Evolutionary conservation across 441 rosid genomes (phyloP), one percentile per base, ranked within the genome.

Genomic region (Mallotus repandus): DNA sequence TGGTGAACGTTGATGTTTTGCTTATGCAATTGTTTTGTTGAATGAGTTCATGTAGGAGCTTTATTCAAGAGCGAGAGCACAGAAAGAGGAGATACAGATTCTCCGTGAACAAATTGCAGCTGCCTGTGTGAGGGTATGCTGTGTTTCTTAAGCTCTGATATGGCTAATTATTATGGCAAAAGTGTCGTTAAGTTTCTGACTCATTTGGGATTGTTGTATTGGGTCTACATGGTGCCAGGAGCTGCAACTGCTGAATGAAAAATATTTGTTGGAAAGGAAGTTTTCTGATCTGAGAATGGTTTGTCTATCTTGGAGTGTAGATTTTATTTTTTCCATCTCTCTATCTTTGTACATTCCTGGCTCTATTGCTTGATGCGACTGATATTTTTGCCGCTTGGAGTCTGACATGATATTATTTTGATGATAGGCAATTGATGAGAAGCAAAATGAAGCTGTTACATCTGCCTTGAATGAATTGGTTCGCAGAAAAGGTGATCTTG

Each of bases 251-350:
- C 81, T 89, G 77, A 89, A 84, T 78, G 99, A 96, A 75, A 91
- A 90, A 78, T 90, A 81, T 81, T 82, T 85, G 4, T 74, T 90
- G 77, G 99, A 96, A 85, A 88, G 93, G 89, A 91, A 88, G 82
- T 82, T 91, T 72, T 86, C 99, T n/a, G 97, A 96, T 79, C 86
- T 96, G 70, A 83, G 97, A 80, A 86, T 91, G 97, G 99, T 96
- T 77, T 67, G 91, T 88, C 70, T 65, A 35, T 79, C 70, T 77
- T 71, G 50, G 68, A 57, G 62, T 32, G 15, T 8, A 52, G 21
- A 8, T 29, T 9, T 72, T 15, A 16, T 32, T 74, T 18, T 68
- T 46, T 63, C 46, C 66, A 43, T 43, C 19, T 3, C 10, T 62
- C 5, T 45, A 43, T 12, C 14, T 19, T 16, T 45, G 15, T 18